phyloP scores from a whole-genome alignment of 805 yeast genomes.

The Candida qinlingensis region DNA sequence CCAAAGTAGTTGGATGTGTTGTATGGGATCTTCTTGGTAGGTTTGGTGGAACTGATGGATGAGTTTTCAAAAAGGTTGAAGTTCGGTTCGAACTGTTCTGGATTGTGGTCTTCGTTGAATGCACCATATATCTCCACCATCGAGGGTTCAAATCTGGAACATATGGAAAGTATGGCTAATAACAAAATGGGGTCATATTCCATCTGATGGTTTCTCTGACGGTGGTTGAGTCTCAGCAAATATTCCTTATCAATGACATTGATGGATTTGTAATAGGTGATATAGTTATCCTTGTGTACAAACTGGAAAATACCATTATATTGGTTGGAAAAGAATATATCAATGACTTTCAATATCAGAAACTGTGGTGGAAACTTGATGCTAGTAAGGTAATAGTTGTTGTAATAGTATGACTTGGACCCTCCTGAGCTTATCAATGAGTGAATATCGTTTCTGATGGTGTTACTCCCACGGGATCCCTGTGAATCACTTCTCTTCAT shows the following conservation, averaged over 20 bases:
- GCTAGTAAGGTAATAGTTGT: neutral
- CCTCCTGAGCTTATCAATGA: neutral
- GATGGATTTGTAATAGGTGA: constrained; percentile 3
- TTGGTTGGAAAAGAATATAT: constrained; percentile 13
- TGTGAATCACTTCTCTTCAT: neutral
- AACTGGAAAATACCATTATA: constrained; percentile 15
- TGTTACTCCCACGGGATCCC: too few species aligned
- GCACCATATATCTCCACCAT: constrained; percentile 29
- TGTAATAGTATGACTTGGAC: constrained; percentile 1
- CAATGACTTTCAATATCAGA: constrained; percentile 9
- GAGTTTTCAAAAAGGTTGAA: constrained; percentile 2
- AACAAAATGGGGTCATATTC: constrained; percentile 27
- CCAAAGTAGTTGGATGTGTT: constrained; percentile 35
- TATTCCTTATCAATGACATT: constrained; percentile 5
- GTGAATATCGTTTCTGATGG: too few species aligned
- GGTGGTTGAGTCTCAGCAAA: constrained; percentile 4
- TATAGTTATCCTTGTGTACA: constrained; percentile 5
- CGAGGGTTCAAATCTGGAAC: constrained; percentile 31
- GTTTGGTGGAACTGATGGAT: neutral
- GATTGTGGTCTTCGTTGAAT: constrained; percentile 26
- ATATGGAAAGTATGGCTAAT: constrained; percentile 32
- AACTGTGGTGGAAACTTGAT: constrained; percentile 11
- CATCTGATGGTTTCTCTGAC: neutral
- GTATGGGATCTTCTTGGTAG: constrained; percentile 18
- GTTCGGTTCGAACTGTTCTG: constrained; percentile 26